Evolutionary conservation across 2,329 filamentous ascomycete species (phyloP).

Genomic region (Ophiostoma tasmaniense): DNA sequence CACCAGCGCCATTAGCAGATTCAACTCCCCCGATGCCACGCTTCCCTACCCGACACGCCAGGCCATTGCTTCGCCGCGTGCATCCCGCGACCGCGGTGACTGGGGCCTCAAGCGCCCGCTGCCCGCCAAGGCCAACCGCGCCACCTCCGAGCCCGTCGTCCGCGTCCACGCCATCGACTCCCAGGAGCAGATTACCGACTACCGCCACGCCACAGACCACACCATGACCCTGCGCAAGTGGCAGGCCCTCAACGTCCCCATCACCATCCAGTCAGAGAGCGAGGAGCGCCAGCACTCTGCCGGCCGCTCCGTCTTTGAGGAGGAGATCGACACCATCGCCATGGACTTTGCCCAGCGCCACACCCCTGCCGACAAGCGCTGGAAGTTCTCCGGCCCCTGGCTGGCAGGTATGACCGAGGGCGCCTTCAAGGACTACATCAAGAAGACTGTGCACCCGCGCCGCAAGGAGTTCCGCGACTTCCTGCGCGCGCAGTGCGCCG

Average conservation of each 20-base stretch:
- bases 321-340: slow-evolving; percentile 46
- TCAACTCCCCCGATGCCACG: slow-evolving; percentile 60
- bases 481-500: slow-evolving; percentile 41
- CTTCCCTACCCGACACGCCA: slow-evolving; percentile 72
- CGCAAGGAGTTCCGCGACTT: slow-evolving; percentile 48
- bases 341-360: slow-evolving; percentile 28
- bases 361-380: slow-evolving; percentile 41
- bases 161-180: slow-evolving; percentile 74
- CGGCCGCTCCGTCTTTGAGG: slow-evolving; percentile 51
- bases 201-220: slow-evolving; percentile 73
- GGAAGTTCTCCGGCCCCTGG: slow-evolving; percentile 62
- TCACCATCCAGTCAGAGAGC: slow-evolving; percentile 31
- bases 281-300: slow-evolving; percentile 22
- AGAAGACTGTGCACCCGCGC: slow-evolving; percentile 43
- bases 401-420: slow-evolving; percentile 54
- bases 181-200: slow-evolving; percentile 82
- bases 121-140: slow-evolving; percentile 65
- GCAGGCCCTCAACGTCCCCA: slow-evolving; percentile 67
- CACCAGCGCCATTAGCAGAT: slow-evolving; percentile 37
- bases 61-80: slow-evolving; percentile 66
- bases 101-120: slow-evolving; percentile 88
- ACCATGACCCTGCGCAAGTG: slow-evolving; percentile 75
- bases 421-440: slow-evolving; percentile 49
- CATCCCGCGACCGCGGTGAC: slow-evolving; percentile 68
- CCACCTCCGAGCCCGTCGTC: slow-evolving; percentile 64